Evolutionary conservation across 2,329 filamentous ascomycete species (phyloP), one percentile per base, ranked within the genome.

Genomic region (Colletotrichum coccodes): DNA sequence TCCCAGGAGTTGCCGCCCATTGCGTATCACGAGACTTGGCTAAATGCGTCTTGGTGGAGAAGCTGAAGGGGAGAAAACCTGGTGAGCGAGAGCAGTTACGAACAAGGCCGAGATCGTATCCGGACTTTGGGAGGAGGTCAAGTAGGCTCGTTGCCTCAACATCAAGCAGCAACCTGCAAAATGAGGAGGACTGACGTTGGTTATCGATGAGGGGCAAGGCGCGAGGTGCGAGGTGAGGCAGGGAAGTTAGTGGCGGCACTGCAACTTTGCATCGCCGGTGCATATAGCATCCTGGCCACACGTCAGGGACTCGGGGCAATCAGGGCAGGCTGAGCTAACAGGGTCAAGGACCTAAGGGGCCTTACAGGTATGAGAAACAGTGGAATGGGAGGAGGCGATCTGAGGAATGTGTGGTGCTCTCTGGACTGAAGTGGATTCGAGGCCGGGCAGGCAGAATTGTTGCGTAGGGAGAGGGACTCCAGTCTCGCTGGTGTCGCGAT

Each of bases 351-450:
- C 40, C 21, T 16, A 36, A 28, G 42, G 18, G n/a, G 52, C 21
- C 40, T 56, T 63, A 28, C 21, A 23, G 52, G 30, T 16, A 47
- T 38, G 34, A 54, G 59, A 68, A 68, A 60, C 61, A 60, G 47
- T 65, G 60, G 65, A 56, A 68, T 59, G 61, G 38, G 65, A 50
- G 60, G 40, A 54, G 52, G 54, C 54, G 54, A 28, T 34, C 53
- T 53, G 34, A 59, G 65, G 61, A 68, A 68, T 65, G 65, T 38
- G 42, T 54, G 50, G 50, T 38, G 40, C 40, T 49, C 34, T 65
- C 61, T 65, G 54, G 65, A 61, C 65, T 65, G 65, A 68, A 68
- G 65, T 68, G 65, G 65, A 28, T 52, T 59, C 26, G 12, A 40
- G 38, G 38, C 34, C 44, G 28, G 46, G 47, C 46, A 52, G 40